These are phyloP conservation scores for Cryptosporidium ubiquitum DNA, from an alignment of 169 alveolate species.

Conservation along the genomic window DNA sequence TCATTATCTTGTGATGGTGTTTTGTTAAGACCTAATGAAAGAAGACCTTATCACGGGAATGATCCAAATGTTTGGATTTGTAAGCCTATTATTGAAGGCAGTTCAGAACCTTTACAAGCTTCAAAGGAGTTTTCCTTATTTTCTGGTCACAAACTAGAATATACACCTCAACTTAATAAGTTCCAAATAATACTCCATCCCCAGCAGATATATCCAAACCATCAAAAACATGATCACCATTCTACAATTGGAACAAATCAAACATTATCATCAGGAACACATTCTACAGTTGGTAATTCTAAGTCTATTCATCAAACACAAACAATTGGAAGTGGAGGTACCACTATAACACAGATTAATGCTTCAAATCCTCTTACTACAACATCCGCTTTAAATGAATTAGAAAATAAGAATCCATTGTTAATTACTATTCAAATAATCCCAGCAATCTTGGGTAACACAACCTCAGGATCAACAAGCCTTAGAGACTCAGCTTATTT, in stretches of 20 bases:
- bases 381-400: not conserved
- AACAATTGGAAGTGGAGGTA: not conserved
- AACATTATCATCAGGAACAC: not conserved
- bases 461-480: slow-evolving; percentile 52
- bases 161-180: slow-evolving; percentile 53
- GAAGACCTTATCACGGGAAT: slow-evolving; percentile 57
- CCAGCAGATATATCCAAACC: slow-evolving; percentile 7
- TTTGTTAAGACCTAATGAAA: slow-evolving; percentile 62
- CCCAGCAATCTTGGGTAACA: slow-evolving; percentile 51
- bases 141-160: slow-evolving; percentile 50
- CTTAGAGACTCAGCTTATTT: slow-evolving; percentile 46
- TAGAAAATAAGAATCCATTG: slow-evolving; percentile 6
- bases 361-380: not conserved
- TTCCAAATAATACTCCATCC: slow-evolving; percentile 49
- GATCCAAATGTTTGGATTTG: slow-evolving; percentile 63
- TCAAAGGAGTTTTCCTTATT: slow-evolving; percentile 64
- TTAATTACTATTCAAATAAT: slow-evolving; percentile 48
- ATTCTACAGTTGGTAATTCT: not conserved
- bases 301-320: not conserved
- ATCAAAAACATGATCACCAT: slow-evolving; percentile 1
- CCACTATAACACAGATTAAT: not conserved
- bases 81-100: slow-evolving; percentile 40
- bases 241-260: not conserved
- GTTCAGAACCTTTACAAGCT: slow-evolving; percentile 35
- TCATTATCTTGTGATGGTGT: slow-evolving; percentile 35